Base-by-base conservation (phyloP, 208 protist species). In the Wallacemonas collosoma region DNA sequence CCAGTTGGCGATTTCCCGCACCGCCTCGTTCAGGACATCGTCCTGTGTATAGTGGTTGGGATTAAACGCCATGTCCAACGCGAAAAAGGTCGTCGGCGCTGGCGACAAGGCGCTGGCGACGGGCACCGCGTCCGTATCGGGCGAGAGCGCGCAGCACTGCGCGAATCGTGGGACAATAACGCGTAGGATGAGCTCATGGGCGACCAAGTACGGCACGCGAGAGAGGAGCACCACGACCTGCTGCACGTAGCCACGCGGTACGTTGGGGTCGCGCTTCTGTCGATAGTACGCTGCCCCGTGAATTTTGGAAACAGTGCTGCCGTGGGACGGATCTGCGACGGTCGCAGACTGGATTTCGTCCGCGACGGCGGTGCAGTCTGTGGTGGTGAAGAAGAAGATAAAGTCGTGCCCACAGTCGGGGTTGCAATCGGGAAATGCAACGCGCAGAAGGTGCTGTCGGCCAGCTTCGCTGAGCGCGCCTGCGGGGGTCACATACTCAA, bases 351-450 rank as follows among this genome's bases (percentile, higher is more conserved):
- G 47, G 9, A 15, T 48, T 7, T 54, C 50, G 53, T 73, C 48
- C 38, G 67, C 67, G 8, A 61, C 66, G 43, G n/a, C 26, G 36
- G 85, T 87, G 75, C 79, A 85, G 68, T 93, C 88, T 14, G 75
- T 80, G 70, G 94, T 84, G 8, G 75, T 85, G 81, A 96, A 94
- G 66, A 84, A 88, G 63, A 92, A 96, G 68, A 96, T 93, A 54
- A 93, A 91, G 70, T 96, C 88, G 75, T 94, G 87, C n/a, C 68
- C 85, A 62, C 81, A 84, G 61, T 94, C 83, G 1, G 86, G 82
- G 79, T 94, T 96, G 81, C 87, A 92, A 73, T 96, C 91, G 12
- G 91, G 91, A 69, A 96, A 96, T 17, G 89, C 89, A 43, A 64
- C 72, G 51, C 81, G 83, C 15, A 91, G 72, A 5, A 94, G 40